Conservation (phyloP, 1,284 basidiomycete species). For the Marasmius tenuissimus region DNA sequence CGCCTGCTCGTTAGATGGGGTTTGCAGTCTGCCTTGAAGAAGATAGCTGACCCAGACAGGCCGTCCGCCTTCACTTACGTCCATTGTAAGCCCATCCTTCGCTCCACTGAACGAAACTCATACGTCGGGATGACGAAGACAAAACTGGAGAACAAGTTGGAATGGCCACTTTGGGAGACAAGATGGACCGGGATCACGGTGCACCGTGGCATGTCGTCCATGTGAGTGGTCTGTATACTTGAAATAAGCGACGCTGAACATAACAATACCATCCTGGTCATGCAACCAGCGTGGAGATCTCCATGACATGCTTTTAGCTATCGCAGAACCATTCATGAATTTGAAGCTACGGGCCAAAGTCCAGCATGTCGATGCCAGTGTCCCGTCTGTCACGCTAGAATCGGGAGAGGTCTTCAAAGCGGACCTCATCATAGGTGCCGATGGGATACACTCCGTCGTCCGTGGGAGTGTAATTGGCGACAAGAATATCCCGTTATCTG, state of each 20-base stretch:
- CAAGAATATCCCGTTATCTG: conserved; percentile 34
- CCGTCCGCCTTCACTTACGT: conserved; percentile 44
- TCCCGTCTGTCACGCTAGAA: conserved; percentile 36
- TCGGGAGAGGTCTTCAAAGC: conserved; percentile 42
- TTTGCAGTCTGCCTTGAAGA: conserved; percentile 39
- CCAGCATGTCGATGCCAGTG: conserved; percentile 35
- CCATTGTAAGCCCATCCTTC: conserved; percentile 37
- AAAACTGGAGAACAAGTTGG: conserved; percentile 6
- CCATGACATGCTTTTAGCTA: conserved; percentile 41
- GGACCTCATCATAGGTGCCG: conserved; percentile 54
- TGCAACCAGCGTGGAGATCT: conserved; percentile 47
- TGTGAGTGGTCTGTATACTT: neutral
- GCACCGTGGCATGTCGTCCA: conserved; percentile 13
- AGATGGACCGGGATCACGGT: conserved; percentile 9
- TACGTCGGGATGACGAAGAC: conserved; percentile 38
- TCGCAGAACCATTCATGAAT: conserved; percentile 38
- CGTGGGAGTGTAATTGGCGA: conserved; percentile 43
- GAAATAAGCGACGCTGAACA: neutral
- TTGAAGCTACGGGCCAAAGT: conserved; percentile 44
- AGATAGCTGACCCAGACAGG: conserved; percentile 34
- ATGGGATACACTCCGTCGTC: conserved; percentile 49
- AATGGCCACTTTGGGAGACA: conserved; percentile 9
- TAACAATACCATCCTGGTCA: neutral
- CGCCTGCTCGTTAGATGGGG: conserved; percentile 55
- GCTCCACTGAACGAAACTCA: neutral